A percentile compares a stretch with the other conserved stretches of the same genome.
These are phyloP conservation scores for Fusarium compactum DNA, from an alignment of 2,329 filamentous ascomycete genomes.

Conservation along the genomic window DNA sequence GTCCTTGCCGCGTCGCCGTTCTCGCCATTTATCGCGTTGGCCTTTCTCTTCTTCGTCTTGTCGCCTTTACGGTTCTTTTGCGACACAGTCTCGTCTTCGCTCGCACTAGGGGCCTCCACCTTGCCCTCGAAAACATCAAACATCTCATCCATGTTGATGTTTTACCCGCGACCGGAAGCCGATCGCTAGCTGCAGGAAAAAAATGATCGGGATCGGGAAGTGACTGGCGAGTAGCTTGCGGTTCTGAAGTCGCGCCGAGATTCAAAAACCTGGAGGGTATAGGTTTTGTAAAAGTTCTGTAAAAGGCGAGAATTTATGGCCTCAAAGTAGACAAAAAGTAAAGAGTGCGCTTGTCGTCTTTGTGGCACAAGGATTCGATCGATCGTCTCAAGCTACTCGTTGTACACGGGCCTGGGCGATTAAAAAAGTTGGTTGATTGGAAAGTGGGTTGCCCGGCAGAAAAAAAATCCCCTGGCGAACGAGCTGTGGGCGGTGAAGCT, in stretches of 20 bases:
- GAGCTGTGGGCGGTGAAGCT: conserved; percentile 40
- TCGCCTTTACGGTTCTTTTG: conserved; percentile 67
- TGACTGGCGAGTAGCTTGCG: conserved; percentile 1
- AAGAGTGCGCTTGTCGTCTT: conserved; percentile 19
- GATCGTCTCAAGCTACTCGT: conserved; percentile 39
- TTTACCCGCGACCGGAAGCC: conserved; percentile 23
- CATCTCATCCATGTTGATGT: conserved; percentile 75
- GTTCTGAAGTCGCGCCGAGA: neutral
- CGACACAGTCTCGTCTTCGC: conserved; percentile 58
- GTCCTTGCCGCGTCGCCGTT: conserved; percentile 53
- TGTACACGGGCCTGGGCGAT: conserved; percentile 36
- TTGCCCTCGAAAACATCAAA: conserved; percentile 85
- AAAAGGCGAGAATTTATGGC: neutral
- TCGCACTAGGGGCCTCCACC: conserved; percentile 54
- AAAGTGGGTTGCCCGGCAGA: conserved; percentile 48
- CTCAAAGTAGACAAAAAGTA: conserved; percentile 6
- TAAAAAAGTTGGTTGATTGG: conserved; percentile 44
- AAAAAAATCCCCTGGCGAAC: conserved; percentile 40
- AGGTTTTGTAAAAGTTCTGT: neutral
- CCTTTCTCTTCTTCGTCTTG: conserved; percentile 86
- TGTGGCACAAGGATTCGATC: conserved; percentile 37
- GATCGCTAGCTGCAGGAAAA: conserved; percentile 26
- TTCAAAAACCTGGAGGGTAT: neutral
- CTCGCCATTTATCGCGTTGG: conserved; percentile 73
- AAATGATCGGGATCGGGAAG: conserved; percentile 30